A percentile compares a stretch with the other conserved stretches of the same genome.
Conservation (phyloP, 1,284 basidiomycete genomes). For the Agaricales sp. region DNA sequence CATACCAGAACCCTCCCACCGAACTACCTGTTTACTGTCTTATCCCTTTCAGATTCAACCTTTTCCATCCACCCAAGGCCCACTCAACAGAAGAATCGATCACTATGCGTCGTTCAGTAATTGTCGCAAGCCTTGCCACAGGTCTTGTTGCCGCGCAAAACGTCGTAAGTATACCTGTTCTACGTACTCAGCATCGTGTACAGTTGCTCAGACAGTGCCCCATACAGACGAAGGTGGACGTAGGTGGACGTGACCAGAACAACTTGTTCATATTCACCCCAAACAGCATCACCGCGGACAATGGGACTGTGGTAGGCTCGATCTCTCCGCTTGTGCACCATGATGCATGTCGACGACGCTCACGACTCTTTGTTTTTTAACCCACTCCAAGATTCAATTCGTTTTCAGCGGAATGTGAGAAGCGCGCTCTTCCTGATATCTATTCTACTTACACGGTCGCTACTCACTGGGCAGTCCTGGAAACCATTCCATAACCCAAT, state of each 20-base stretch:
- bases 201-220: background rate
- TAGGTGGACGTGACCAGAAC: conserved; percentile 13
- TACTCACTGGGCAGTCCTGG: conserved; percentile 21
- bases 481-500: conserved; percentile 47
- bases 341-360: conserved; percentile 22
- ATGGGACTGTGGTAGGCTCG: conserved; percentile 31
- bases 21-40: no score
- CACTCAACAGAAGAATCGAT: no score
- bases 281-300: conserved; percentile 26
- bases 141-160: conserved; percentile 1
- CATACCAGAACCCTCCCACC: background rate
- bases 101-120: background rate
- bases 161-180: background rate
- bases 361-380: background rate
- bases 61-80: background rate
- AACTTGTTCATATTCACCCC: conserved; percentile 36
- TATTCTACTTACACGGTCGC: background rate
- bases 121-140: background rate
- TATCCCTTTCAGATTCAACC: background rate
- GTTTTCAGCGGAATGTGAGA: background rate
- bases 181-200: background rate
- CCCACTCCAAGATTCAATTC: background rate
- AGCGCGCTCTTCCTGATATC: background rate
- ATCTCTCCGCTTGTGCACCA: conserved; percentile 31
- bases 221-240: conserved; percentile 22